Conservation (phyloP, 768 basidiomycete species). For the Naganishia onofrii region DNA sequence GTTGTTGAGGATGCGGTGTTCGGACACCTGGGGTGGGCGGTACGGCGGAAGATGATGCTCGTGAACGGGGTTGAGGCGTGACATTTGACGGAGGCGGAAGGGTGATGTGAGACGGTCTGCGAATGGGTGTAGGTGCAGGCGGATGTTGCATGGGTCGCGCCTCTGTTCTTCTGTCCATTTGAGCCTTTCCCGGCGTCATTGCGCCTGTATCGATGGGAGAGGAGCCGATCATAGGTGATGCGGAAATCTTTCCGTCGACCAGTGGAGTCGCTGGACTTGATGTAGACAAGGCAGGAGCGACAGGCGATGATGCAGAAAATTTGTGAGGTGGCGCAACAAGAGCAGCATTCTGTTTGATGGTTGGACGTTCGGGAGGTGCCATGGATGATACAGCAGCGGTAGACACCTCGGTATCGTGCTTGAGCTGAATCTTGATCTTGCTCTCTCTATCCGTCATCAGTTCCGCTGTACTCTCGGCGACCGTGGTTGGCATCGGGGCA, state of each 20-base stretch:
- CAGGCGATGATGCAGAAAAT: not conserved
- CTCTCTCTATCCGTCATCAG: slow-evolving; percentile 4
- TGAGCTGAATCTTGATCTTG: slow-evolving; percentile 22
- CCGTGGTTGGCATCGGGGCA: not conserved
- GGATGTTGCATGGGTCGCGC: not conserved
- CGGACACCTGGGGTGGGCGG: slow-evolving; percentile 11
- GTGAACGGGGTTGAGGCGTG: slow-evolving; percentile 2
- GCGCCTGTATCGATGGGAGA: slow-evolving; percentile 10
- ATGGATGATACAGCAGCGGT: not conserved
- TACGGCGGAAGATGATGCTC: slow-evolving; percentile 5
- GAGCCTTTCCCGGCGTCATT: slow-evolving; percentile 1
- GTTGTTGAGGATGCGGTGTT: not conserved
- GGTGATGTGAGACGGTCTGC: not conserved
- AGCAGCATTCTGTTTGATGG: not conserved
- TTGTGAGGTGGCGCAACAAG: not conserved
- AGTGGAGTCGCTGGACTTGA: slow-evolving; percentile 16
- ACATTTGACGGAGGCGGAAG: not conserved
- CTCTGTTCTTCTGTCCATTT: not conserved
- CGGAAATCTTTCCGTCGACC: not conserved
- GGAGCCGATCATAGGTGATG: slow-evolving; percentile 8
- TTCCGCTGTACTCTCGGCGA: not conserved
- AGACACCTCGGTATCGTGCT: not conserved
- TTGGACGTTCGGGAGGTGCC: not conserved
- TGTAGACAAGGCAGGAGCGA: not conserved
- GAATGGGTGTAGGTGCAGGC: not conserved